phyloP scores from a whole-genome alignment of 1,284 basidiomycete species.

The Fomitopsis schrenkii region DNA sequence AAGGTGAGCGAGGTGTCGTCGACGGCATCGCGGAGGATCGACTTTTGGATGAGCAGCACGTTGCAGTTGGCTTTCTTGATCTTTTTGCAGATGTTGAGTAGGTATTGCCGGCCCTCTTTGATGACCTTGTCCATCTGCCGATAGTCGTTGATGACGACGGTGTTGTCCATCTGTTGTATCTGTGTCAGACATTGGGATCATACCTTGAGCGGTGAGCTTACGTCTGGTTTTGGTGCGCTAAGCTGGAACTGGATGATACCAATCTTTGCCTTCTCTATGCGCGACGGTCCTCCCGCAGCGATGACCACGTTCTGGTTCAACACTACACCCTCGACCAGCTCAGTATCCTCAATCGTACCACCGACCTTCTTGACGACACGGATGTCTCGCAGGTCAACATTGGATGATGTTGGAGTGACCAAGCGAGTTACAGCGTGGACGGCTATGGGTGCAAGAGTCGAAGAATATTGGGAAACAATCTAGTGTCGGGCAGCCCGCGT shows the following conservation, averaged over 20 bases:
- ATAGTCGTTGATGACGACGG: constrained; percentile 99
- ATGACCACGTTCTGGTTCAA: constrained; percentile 94
- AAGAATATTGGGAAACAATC: constrained; percentile 99
- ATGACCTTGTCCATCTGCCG: constrained; percentile 99
- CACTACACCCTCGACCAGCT: constrained; percentile 94
- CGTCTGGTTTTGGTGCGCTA: constrained; percentile 96
- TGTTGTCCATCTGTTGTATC: constrained; percentile 91
- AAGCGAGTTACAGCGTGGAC: constrained; percentile 94
- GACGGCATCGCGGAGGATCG: constrained; percentile 97
- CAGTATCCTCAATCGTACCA: constrained; percentile 98
- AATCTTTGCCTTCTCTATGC: constrained; percentile 99
- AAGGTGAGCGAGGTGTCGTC: constrained; percentile 99
- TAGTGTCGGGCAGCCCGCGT: constrained; percentile 25
- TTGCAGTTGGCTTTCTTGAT: constrained; percentile 99
- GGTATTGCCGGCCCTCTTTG: constrained; percentile 98
- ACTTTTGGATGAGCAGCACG: constrained; percentile 98
- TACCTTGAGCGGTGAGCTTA: constrained; percentile 36
- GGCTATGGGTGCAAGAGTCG: constrained; percentile 95
- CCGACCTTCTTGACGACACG: constrained; percentile 98
- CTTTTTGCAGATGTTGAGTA: constrained; percentile 98
- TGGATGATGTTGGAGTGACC: constrained; percentile 81
- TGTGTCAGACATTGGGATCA: not conserved
- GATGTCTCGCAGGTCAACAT: constrained; percentile 96
- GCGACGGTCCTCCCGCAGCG: constrained; percentile 88
- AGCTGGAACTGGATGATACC: constrained; percentile 99